phyloP scores from a whole-genome alignment of 1,284 basidiomycete genomes.

The Sphaerobolus stellatus region DNA sequence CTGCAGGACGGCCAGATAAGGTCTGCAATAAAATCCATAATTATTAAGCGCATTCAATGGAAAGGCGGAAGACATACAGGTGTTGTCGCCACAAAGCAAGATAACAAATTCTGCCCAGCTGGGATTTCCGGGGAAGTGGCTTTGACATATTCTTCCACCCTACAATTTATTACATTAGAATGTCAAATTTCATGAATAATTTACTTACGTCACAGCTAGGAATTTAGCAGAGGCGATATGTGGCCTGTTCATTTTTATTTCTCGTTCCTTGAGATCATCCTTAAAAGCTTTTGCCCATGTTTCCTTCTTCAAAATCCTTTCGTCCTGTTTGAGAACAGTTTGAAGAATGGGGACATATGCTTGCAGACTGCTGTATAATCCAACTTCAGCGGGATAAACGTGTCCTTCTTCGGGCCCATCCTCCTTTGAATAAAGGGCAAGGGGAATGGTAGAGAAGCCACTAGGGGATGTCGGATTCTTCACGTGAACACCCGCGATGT shows the following conservation, averaged over 20 bases:
- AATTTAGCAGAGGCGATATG: neutral
- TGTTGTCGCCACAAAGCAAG: neutral
- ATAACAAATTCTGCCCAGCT: neutral
- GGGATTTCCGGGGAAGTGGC: neutral
- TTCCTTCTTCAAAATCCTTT: neutral
- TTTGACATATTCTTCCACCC: neutral
- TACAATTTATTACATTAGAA: neutral
- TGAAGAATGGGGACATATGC: neutral
- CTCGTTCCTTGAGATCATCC: neutral
- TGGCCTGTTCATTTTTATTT: neutral
- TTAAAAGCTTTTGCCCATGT: neutral
- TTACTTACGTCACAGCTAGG: neutral
- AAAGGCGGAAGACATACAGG: neutral
- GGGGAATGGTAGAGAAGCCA: neutral
- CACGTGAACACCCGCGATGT: neutral
- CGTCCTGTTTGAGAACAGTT: neutral
- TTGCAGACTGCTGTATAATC: neutral
- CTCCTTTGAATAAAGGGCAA: neutral
- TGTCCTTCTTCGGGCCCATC: neutral
- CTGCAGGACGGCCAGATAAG: neutral
- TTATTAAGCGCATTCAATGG: neutral
- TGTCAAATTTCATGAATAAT: neutral
- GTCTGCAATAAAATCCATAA: neutral
- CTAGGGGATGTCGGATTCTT: neutral
- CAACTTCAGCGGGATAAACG: neutral